Conservation (phyloP, 352 stramenopile species). For the Phytophthora nicotianae region DNA sequence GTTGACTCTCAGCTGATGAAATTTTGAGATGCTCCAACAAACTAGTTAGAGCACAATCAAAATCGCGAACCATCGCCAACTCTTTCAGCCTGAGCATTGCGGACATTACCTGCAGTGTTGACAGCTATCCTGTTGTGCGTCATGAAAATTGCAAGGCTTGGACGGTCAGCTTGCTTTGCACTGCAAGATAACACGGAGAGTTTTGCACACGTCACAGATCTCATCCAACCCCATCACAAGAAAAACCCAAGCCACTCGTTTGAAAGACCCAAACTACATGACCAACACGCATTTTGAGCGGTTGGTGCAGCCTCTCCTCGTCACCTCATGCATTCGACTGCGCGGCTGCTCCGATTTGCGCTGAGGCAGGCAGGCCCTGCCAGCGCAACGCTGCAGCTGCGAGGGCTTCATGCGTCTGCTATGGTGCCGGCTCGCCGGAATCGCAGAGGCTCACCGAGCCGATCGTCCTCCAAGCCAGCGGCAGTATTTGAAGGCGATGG, state of each 20-base stretch:
- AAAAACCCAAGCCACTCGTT: neutral
- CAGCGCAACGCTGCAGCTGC: constrained; percentile 22
- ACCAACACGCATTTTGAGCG: constrained; percentile 21
- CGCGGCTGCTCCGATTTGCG: constrained; percentile 31
- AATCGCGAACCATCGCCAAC: no score
- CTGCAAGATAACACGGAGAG: no score
- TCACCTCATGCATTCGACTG: constrained; percentile 24
- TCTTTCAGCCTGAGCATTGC: no score
- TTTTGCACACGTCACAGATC: neutral
- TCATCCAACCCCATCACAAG: neutral
- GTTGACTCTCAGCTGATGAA: no score
- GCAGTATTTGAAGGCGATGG: constrained; percentile 41
- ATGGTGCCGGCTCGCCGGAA: constrained; percentile 47
- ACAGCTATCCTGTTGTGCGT: no score
- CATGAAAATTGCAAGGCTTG: no score
- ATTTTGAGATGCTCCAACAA: no score
- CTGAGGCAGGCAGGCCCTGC: constrained; percentile 19
- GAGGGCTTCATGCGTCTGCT: constrained; percentile 49
- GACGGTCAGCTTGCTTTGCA: no score
- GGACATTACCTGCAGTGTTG: no score
- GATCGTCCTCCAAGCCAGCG: constrained; percentile 23
- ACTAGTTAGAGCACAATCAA: no score
- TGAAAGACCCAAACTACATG: neutral
- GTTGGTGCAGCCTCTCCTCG: constrained; percentile 18
- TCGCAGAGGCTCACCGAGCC: constrained; percentile 34